phyloP scores from a whole-genome alignment of 441 rosid genomes.

The Gossypium schwendimanii region DNA sequence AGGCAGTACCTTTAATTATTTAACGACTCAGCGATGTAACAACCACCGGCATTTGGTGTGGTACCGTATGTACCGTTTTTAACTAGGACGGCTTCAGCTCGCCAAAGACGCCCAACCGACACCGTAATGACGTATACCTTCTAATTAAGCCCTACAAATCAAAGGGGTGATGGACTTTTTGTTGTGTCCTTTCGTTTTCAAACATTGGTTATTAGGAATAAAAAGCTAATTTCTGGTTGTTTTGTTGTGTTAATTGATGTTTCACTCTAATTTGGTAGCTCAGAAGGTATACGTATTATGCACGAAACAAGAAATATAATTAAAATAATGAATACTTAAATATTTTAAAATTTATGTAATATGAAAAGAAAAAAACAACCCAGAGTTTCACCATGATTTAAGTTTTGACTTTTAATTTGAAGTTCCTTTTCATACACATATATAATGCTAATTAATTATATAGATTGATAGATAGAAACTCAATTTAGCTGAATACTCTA shows the following conservation, averaged over 20 bases:
- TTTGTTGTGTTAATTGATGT: background rate
- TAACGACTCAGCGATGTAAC: conserved; percentile 14
- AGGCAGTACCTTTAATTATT: background rate
- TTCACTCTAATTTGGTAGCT: background rate
- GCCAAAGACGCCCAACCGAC: background rate
- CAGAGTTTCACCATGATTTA: background rate
- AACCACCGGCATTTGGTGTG: conserved; percentile 1
- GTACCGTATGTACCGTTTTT: background rate
- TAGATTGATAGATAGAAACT: background rate
- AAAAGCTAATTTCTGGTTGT: background rate
- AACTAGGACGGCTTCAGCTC: background rate
- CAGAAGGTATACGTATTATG: background rate
- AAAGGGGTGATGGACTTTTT: background rate
- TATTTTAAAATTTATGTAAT: background rate
- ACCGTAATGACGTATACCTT: background rate
- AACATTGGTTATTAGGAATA: background rate
- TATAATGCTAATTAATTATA: background rate
- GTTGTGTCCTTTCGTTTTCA: background rate
- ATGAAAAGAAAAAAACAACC: background rate
- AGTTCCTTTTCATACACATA: background rate
- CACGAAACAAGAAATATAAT: background rate
- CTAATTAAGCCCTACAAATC: background rate
- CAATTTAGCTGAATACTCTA: background rate
- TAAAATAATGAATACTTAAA: background rate
- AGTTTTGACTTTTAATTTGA: background rate